Conservation (phyloP, 2,329 filamentous ascomycete genomes). For the Pseudogymnoascus sp. region DNA sequence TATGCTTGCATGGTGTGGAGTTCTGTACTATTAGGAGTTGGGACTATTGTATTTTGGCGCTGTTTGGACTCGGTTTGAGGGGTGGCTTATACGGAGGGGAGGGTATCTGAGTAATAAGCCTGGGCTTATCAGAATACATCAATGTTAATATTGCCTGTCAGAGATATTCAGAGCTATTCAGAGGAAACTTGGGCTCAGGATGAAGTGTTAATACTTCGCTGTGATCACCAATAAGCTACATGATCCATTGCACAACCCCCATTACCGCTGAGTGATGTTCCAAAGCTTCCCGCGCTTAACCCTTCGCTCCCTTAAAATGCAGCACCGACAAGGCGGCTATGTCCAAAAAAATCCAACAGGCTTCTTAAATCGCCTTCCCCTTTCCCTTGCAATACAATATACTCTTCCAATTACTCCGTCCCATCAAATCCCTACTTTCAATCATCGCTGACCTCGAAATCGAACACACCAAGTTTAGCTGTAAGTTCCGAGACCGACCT, state of each 20-base stretch:
- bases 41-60: neutral
- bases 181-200: neutral
- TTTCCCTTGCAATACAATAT: neutral
- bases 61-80: neutral
- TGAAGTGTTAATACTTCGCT: neutral
- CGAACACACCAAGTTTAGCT: conserved; percentile 6
- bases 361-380: conserved; percentile 3
- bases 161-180: neutral
- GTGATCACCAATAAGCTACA: neutral
- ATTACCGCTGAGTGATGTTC: neutral
- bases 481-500: conserved; percentile 25
- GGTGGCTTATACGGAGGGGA: neutral
- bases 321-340: neutral
- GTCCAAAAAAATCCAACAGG: conserved; percentile 7
- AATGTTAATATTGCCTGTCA: neutral
- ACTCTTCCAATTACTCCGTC: neutral
- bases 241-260: neutral
- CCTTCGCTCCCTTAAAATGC: conserved; percentile 2
- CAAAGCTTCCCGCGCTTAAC: conserved; percentile 4
- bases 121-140: neutral
- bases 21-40: neutral
- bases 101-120: neutral
- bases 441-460: conserved; percentile 1
- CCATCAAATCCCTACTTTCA: neutral
- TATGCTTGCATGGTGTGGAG: neutral